These are phyloP conservation scores for Salix dunnii DNA, from an alignment of 345 rosid genomes.

Conservation along the genomic window DNA sequence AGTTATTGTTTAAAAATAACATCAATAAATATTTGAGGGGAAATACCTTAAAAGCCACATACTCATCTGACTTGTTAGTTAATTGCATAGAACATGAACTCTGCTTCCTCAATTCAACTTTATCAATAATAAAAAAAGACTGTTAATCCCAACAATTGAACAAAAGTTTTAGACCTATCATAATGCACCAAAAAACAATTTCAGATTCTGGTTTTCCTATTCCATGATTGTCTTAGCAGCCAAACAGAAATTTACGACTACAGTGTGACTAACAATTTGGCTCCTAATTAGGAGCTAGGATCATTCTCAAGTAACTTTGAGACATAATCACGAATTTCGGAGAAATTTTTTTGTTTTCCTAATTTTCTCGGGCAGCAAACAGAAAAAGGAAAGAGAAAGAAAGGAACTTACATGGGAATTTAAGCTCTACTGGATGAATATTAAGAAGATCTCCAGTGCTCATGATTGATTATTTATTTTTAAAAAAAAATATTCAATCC, in stretches of 20 bases:
- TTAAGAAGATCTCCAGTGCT: neutral
- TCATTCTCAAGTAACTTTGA: neutral
- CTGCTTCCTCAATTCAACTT: conserved; percentile 84
- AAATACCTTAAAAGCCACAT: conserved; percentile 72
- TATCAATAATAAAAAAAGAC: neutral
- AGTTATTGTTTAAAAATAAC: neutral
- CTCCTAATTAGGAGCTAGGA: neutral
- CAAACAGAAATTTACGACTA: conserved; percentile 2
- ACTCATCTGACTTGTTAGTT: conserved; percentile 60
- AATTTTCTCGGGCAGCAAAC: conserved; percentile 12
- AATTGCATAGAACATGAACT: conserved; percentile 73
- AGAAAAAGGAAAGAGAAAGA: conserved; percentile 5
- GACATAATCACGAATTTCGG: neutral
- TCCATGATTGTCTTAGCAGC: neutral
- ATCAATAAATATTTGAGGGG: neutral
- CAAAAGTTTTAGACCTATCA: neutral
- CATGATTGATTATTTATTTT: neutral
- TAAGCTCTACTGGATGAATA: neutral
- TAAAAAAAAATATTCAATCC: neutral
- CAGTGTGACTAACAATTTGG: neutral
- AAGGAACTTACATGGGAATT: neutral
- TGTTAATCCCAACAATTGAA: neutral
- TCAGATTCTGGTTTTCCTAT: neutral
- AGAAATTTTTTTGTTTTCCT: neutral
- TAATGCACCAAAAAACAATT: neutral